These are phyloP conservation scores for Salix udensis DNA, from an alignment of 345 rosid species.

Conservation along the genomic window DNA sequence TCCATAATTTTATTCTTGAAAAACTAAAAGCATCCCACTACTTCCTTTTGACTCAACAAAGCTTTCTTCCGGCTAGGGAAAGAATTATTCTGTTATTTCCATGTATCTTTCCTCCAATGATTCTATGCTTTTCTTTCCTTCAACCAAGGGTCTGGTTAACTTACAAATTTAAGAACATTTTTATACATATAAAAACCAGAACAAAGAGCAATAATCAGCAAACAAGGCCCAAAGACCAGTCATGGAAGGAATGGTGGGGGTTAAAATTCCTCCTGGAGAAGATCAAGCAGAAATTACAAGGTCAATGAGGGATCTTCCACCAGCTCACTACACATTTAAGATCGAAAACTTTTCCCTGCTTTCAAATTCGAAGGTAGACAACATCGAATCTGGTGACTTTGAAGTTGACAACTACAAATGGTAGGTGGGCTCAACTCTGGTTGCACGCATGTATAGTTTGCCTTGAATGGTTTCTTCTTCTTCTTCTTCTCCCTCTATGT, in stretches of 20 bases:
- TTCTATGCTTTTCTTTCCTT: not conserved
- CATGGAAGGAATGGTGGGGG: not conserved
- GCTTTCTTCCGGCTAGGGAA: not conserved
- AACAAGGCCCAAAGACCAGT: not conserved
- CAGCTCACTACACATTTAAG: slow-evolving; percentile 1
- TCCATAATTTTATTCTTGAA: not conserved
- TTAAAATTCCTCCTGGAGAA: not conserved
- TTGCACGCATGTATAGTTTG: not conserved
- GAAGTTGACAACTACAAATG: slow-evolving; percentile 2
- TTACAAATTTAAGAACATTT: not conserved
- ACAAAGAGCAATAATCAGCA: not conserved
- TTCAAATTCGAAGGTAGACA: not conserved
- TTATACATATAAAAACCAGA: not conserved
- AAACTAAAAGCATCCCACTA: not conserved
- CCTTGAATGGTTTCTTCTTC: not conserved
- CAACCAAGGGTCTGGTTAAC: not conserved
- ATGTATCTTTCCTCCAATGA: not conserved
- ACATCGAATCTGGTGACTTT: not conserved
- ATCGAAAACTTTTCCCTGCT: slow-evolving; percentile 7
- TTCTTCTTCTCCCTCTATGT: not conserved
- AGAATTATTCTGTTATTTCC: not conserved
- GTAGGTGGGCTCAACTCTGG: not conserved
- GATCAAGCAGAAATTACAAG: not conserved
- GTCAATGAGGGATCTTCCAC: slow-evolving; percentile 7
- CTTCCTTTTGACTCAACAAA: not conserved